Evolutionary conservation across 139 green algal genomes (phyloP), one percentile per base, ranked within the genome.

Genomic region (Chlorella sp.): DNA sequence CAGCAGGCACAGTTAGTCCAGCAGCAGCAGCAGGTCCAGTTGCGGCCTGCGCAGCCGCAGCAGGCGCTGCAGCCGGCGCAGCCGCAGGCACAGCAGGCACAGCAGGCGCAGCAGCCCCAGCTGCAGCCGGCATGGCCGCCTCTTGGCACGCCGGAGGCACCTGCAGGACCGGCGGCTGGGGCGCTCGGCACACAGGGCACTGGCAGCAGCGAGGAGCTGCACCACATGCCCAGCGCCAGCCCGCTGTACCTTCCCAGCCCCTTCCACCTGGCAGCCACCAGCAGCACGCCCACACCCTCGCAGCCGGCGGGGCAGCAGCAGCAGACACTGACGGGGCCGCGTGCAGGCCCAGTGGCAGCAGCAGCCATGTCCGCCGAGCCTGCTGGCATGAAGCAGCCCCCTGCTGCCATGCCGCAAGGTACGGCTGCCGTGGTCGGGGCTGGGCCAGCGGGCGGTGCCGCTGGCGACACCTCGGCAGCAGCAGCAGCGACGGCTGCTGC

Each of bases 181-280:
- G 12, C 17, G 44, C 51, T 28, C n/a, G 23, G 4, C 38, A 41
- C 23, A 3, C 69, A 25, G 9, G 30, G 38, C 69, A 36, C 4
- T 5, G 60, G 25, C 26, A 20, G 69, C 38, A 76, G 51, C 38
- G 12, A 12, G 1, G 69, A 76, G 30, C 38, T 76, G 23, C 38
- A 34, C 11, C 23, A 57, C 9, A 41, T 41, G 4, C 21, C 69
- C 12, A 51, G 36, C 9, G 74, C 74, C 74, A 80, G 51, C 74
- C 74, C 74, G 18, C 34, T 80, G 20, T 80, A 47, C 18, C 20
- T 80, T 0, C 74, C 74, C 74, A 80, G 74, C 74, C 74, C 74
- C 30, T 80, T 80, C 74, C 51, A 68, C 51, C 17, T 20, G 18
- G 30, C 74, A 11, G 32, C 44, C 47, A 32, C 51, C n/a, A 6